Evolutionary conservation across 169 alveolate genomes (phyloP).

Genomic region (Amoebophrya sp.): DNA sequence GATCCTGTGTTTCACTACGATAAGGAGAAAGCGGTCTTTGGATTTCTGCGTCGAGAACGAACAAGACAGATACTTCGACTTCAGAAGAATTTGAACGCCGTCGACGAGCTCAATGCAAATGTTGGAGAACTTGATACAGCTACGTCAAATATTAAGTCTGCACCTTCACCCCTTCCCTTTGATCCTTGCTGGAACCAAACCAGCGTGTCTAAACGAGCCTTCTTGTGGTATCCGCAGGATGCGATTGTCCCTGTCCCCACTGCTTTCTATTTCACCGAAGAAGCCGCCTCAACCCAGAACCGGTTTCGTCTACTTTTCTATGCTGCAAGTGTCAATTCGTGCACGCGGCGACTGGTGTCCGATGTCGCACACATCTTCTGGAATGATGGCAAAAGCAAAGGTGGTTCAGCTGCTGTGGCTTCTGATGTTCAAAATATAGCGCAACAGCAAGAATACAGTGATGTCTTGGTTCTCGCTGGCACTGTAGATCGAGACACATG

Average conservation of each 20-base stretch:
- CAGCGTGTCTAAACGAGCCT: background rate
- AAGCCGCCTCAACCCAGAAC: conserved; percentile 20
- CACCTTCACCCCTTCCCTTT: background rate
- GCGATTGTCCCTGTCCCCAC: conserved; percentile 47
- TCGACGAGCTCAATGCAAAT: background rate
- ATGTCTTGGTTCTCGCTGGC: background rate
- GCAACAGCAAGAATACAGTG: background rate
- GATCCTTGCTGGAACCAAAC: background rate
- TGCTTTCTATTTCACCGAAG: conserved; percentile 31
- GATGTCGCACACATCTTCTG: background rate
- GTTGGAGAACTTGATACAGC: no score
- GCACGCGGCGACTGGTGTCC: conserved; percentile 12
- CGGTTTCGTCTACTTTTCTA: background rate
- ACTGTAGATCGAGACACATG: background rate
- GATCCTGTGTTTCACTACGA: background rate
- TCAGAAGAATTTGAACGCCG: no score
- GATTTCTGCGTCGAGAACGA: background rate
- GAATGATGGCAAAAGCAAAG: background rate
- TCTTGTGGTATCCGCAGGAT: conserved; percentile 28
- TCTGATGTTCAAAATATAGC: background rate
- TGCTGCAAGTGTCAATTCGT: background rate
- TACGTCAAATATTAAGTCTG: no score
- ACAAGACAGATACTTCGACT: no score
- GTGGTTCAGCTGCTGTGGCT: background rate
- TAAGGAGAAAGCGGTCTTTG: background rate